phyloP scores from a whole-genome alignment of 1,284 basidiomycete genomes.

The Singerocomus inundabilis region DNA sequence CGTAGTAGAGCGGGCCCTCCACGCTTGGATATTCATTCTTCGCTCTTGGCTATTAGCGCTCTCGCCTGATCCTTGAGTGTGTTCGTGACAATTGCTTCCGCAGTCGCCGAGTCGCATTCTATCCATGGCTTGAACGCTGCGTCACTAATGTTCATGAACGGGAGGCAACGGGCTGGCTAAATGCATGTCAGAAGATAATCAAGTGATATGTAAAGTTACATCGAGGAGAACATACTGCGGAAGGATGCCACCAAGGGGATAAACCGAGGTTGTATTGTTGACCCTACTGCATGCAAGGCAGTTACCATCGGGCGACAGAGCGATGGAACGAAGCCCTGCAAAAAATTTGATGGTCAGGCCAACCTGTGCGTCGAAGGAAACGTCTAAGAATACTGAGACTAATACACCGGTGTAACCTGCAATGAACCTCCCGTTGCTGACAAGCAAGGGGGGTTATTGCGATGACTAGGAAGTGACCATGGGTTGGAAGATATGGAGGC shows the following conservation, averaged over 20 bases:
- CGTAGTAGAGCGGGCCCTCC: too few relatives aligned
- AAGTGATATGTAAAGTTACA: not conserved
- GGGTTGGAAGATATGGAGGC: not conserved
- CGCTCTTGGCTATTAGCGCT: too few relatives aligned
- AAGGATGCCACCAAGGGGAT: conserved; percentile 1
- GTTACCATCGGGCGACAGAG: not conserved
- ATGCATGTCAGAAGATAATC: not conserved
- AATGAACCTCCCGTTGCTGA: conserved; percentile 2
- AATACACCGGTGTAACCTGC: conserved; percentile 2
- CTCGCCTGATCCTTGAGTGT: too few relatives aligned
- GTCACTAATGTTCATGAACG: conserved; percentile 5
- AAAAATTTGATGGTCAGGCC: not conserved
- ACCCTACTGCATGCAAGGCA: conserved; percentile 5
- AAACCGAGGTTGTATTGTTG: not conserved
- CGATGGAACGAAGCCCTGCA: not conserved
- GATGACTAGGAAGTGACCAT: not conserved
- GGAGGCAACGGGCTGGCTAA: not conserved
- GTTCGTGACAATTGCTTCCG: too few relatives aligned
- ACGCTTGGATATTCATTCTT: too few relatives aligned
- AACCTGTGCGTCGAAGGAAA: not conserved
- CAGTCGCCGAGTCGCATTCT: too few relatives aligned
- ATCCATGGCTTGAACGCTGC: not conserved
- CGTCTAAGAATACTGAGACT: not conserved
- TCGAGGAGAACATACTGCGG: conserved; percentile 4
- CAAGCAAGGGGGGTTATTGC: not conserved